These are phyloP conservation scores for Phytophthora syringae DNA, from an alignment of 352 stramenopile species.

Conservation along the genomic window DNA sequence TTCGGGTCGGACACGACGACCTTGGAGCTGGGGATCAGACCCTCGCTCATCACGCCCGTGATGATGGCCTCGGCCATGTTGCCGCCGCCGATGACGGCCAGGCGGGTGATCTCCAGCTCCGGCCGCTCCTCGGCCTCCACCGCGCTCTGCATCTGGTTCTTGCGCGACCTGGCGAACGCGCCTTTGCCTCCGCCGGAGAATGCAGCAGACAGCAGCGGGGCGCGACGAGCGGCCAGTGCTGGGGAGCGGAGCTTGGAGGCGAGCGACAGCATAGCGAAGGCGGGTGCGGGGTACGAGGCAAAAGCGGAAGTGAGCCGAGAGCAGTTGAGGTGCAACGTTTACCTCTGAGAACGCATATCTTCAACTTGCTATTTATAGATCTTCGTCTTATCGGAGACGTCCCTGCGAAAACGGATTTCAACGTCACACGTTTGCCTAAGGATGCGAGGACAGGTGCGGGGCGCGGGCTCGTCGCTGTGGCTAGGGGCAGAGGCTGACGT, in stretches of 20 bases:
- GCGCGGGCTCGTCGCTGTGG: neutral
- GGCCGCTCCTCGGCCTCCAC: neutral
- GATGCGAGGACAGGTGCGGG: conserved; percentile 39
- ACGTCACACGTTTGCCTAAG: neutral
- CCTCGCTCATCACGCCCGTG: conserved; percentile 74
- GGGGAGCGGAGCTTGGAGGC: conserved; percentile 20
- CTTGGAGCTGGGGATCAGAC: conserved; percentile 67
- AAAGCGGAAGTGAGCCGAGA: conserved; percentile 26
- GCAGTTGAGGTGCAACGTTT: neutral
- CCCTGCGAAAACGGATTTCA: neutral
- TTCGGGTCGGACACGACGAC: conserved; percentile 87
- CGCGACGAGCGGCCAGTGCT: neutral
- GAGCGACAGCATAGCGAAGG: conserved; percentile 19
- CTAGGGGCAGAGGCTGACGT: conserved; percentile 1
- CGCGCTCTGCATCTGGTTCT: conserved; percentile 11
- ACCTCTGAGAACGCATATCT: conserved; percentile 8
- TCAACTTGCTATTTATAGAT: neutral
- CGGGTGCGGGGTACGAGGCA: neutral
- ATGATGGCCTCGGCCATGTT: conserved; percentile 93
- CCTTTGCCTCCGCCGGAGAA: conserved; percentile 28
- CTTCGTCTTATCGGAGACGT: neutral
- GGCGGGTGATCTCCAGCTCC: conserved; percentile 52
- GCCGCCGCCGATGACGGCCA: conserved; percentile 87
- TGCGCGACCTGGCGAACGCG: conserved; percentile 32
- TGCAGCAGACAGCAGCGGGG: conserved; percentile 12